Conservation (phyloP, 1,284 basidiomycete genomes). For the Microbotryum intermedium region DNA sequence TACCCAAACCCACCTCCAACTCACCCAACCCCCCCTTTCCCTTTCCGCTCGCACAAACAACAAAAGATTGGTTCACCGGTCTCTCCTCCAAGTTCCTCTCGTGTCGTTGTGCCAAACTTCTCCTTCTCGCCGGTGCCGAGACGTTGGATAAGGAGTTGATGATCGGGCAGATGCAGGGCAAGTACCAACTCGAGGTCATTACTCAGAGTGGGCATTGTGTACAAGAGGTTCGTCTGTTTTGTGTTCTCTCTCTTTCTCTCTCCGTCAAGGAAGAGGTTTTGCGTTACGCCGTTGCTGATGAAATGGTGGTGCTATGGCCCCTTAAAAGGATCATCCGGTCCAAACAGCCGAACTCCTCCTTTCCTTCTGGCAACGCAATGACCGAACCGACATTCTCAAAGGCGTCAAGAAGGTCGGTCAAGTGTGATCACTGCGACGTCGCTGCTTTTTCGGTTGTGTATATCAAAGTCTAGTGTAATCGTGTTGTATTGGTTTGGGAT, state of each 20-base stretch:
- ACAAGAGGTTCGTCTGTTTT: conserved; percentile 61
- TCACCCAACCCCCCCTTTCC: background rate
- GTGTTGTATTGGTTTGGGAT: background rate
- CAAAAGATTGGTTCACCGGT: conserved; percentile 74
- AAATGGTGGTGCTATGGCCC: too few relatives aligned
- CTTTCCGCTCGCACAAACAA: background rate
- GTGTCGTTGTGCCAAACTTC: conserved; percentile 66
- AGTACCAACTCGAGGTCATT: conserved; percentile 88
- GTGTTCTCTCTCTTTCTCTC: background rate
- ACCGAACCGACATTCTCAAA: conserved; percentile 44
- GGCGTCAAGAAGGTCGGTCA: conserved; percentile 77
- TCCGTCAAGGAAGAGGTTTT: background rate
- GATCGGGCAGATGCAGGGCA: conserved; percentile 92
- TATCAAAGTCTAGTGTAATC: background rate
- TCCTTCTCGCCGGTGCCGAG: conserved; percentile 87
- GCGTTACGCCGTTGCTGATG: conserved; percentile 4
- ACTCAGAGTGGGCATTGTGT: conserved; percentile 83
- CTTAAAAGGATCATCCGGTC: conserved; percentile 67
- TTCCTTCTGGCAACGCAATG: conserved; percentile 83
- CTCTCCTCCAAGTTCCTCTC: conserved; percentile 70
- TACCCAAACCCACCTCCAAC: background rate
- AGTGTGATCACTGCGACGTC: conserved; percentile 35
- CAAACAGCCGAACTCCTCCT: conserved; percentile 68
- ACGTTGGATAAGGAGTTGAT: conserved; percentile 85
- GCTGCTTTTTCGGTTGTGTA: background rate